These are phyloP conservation scores for Dalbergia oliveri DNA, from an alignment of 306 rosid species.

Conservation along the genomic window DNA sequence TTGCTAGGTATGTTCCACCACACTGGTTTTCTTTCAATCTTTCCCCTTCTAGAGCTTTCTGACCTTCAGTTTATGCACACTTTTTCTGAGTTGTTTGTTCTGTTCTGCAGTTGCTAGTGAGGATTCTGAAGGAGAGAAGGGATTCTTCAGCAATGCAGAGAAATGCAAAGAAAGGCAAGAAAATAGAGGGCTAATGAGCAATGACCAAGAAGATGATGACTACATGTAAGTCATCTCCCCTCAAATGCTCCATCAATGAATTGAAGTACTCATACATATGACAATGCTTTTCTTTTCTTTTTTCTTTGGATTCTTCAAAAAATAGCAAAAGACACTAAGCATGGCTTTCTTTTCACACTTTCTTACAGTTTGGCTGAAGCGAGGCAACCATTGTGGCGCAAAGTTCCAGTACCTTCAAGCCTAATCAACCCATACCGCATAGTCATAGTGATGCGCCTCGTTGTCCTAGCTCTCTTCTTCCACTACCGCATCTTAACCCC, in stretches of 20 bases:
- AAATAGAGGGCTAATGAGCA: constrained; percentile 68
- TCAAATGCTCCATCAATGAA: constrained; percentile 8
- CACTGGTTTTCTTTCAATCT: neutral
- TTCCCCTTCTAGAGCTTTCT: constrained; percentile 5
- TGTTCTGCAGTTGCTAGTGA: constrained; percentile 60
- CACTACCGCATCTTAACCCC: constrained; percentile 82
- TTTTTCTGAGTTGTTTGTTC: constrained; percentile 26
- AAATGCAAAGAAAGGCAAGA: constrained; percentile 69
- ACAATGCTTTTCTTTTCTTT: neutral
- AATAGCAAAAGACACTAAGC: neutral
- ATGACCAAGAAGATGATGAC: constrained; percentile 69
- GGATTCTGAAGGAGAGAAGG: constrained; percentile 73
- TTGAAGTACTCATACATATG: neutral
- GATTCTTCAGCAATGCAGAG: constrained; percentile 53
- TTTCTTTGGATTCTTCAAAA: neutral
- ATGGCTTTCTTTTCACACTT: neutral
- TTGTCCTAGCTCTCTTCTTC: constrained; percentile 80
- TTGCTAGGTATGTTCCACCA: constrained; percentile 12
- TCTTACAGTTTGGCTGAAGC: constrained; percentile 75
- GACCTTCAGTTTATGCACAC: constrained; percentile 11
- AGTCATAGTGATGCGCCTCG: constrained; percentile 74
- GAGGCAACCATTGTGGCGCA: constrained; percentile 91
- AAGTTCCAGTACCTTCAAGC: constrained; percentile 78
- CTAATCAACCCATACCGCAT: constrained; percentile 93
- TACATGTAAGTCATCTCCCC: constrained; percentile 57